These are phyloP conservation scores for Cryptococcus sp. DNA, from an alignment of 1,284 basidiomycete genomes.

Conservation along the genomic window DNA sequence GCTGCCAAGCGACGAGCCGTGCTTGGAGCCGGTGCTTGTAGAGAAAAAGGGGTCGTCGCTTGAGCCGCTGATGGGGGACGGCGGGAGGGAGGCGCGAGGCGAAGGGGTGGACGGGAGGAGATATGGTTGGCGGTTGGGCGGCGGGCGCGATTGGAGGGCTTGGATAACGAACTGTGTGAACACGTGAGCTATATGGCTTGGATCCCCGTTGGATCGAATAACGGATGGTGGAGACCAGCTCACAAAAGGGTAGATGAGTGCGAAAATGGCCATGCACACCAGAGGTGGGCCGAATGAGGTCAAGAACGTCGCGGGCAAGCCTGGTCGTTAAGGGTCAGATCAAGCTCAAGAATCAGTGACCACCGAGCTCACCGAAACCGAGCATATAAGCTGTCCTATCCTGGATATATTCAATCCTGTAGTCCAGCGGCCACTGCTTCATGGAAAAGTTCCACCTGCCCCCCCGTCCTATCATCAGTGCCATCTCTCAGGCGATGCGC, in stretches of 20 bases:
- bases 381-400: slow-evolving; percentile 43
- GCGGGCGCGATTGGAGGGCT: slow-evolving; percentile 44
- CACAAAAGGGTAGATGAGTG: slow-evolving; percentile 48
- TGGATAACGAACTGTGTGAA: slow-evolving; percentile 44
- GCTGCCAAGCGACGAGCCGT: not conserved
- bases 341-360: not conserved
- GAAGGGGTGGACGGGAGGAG: slow-evolving; percentile 32
- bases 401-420: slow-evolving; percentile 39
- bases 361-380: slow-evolving; percentile 41
- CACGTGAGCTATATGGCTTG: not conserved
- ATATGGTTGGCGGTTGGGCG: slow-evolving; percentile 23
- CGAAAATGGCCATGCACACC: slow-evolving; percentile 49
- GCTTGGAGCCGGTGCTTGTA: not conserved
- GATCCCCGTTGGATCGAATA: not conserved
- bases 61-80: slow-evolving; percentile 16
- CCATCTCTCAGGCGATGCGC: not conserved
- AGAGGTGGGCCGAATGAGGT: slow-evolving; percentile 46
- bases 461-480: not conserved
- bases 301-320: slow-evolving; percentile 40
- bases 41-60: slow-evolving; percentile 23
- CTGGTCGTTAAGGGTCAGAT: slow-evolving; percentile 14
- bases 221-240: slow-evolving; percentile 10
- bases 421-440: slow-evolving; percentile 41
- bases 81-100: slow-evolving; percentile 20
- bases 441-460: slow-evolving; percentile 41